Evolutionary conservation across 2,329 filamentous ascomycete species (phyloP).

Genomic region (Epichloe elymi): DNA sequence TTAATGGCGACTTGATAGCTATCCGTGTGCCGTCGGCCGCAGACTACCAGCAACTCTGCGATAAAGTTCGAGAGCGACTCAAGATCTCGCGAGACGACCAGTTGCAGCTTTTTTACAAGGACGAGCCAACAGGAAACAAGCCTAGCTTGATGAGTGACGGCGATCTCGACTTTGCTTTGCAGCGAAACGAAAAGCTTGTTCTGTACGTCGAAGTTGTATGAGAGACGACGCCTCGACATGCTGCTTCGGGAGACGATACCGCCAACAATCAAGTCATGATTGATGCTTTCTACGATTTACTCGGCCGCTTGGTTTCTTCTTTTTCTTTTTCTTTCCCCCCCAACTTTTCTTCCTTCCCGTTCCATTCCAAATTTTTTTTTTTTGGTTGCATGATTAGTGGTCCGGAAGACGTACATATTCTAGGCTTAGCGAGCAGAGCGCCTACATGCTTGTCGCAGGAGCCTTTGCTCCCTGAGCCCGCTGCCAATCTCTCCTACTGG

Average conservation of each 20-base stretch:
- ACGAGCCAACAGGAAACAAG: conserved; percentile 65
- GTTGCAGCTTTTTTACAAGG: conserved; percentile 72
- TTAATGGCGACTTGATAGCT: conserved; percentile 81
- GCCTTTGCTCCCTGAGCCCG: background rate
- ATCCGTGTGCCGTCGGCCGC: conserved; percentile 79
- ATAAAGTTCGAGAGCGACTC: conserved; percentile 74
- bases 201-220: conserved; percentile 51
- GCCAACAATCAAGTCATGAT: background rate
- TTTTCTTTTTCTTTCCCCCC: conserved; percentile 1
- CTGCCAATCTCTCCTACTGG: background rate
- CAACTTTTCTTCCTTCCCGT: background rate
- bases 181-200: conserved; percentile 77
- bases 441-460: conserved; percentile 1
- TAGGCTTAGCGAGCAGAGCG: conserved; percentile 12
- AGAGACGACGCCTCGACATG: conserved; percentile 4
- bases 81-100: conserved; percentile 58
- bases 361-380: background rate
- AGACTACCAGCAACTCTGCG: conserved; percentile 61
- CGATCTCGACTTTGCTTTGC: conserved; percentile 68
- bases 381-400: conserved; percentile 15
- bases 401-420: conserved; percentile 12
- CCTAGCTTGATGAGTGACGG: conserved; percentile 64
- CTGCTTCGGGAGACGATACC: background rate
- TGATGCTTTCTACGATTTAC: background rate
- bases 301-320: background rate